Percentiles rank a stretch among this genome's conserved stretches.
Conservation (phyloP, 345 rosid genomes). For the Durio zibethinus region DNA sequence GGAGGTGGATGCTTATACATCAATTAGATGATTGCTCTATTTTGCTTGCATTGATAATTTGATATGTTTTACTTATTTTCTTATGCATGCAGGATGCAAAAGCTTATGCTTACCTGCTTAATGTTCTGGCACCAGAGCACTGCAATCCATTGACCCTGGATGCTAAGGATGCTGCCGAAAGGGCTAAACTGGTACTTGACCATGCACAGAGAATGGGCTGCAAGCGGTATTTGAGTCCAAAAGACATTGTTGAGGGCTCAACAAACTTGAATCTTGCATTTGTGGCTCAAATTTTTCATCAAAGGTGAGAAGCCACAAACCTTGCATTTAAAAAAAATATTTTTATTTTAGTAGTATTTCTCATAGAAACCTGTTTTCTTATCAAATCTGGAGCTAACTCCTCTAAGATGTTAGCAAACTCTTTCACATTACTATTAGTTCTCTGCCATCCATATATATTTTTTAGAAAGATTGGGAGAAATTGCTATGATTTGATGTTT, state of each 20-base stretch:
- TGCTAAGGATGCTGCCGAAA: slow-evolving; percentile 60
- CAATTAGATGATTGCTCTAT: neutral
- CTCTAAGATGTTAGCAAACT: neutral
- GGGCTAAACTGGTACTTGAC: slow-evolving; percentile 69
- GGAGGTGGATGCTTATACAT: neutral
- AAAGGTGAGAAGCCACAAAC: slow-evolving; percentile 46
- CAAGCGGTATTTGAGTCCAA: slow-evolving; percentile 72
- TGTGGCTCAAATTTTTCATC: slow-evolving; percentile 85
- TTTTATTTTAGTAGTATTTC: neutral
- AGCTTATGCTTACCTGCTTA: slow-evolving; percentile 83
- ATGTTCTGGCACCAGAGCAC: slow-evolving; percentile 87
- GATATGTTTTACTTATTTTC: slow-evolving; percentile 13
- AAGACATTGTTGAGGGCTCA: slow-evolving; percentile 80
- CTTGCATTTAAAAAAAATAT: neutral
- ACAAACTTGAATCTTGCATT: slow-evolving; percentile 85
- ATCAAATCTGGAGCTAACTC: neutral
- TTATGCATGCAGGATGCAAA: slow-evolving; percentile 64
- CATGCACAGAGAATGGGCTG: slow-evolving; percentile 89
- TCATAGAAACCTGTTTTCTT: neutral
- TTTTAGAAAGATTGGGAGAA: neutral
- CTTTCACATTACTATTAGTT: neutral
- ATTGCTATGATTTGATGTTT: neutral
- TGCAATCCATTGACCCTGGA: slow-evolving; percentile 74
- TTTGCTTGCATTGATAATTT: slow-evolving; percentile 14
- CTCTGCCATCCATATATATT: neutral